Evolutionary conservation across 768 basidiomycete species (phyloP), one percentile per base, ranked within the genome.

Genomic region (Strobilomyces dryophilus): DNA sequence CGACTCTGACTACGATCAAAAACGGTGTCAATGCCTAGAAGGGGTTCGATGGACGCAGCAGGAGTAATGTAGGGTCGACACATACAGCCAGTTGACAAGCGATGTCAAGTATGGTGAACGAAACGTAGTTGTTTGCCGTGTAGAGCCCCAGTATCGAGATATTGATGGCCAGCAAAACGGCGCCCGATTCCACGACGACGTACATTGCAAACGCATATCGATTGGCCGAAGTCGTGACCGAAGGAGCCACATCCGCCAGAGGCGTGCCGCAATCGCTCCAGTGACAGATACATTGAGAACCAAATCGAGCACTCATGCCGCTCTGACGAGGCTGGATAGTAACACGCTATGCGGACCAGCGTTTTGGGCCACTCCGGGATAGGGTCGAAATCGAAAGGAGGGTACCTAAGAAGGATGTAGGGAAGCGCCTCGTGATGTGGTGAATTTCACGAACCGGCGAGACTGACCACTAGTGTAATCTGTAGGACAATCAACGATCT

Each of bases 1-100:
- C 53, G 1, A 42, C 53, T 5, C 29, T 48, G 6, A 41, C 48
- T 24, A 50, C 10, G 44, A 50, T 54, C 37, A 51, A 40, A 9
- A 54, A 24, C 14, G 43, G 44, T 1, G n/a, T 20, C 32, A 47
- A 7, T 15, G n/a, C 27, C 54, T 55, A 26, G 27, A 37, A 31
- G 11, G 4, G 3, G n/a, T 1, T 55, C 15, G 27, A 26, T 43
- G 12, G 6, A 5, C 12, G 24, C 11, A 26, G 41, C 9, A 3
- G 12, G 8, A n/a, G 26, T 15, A 27, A n/a, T 15, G 26, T 27
- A 14, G 4, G 6, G 15, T 43, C 15, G 26, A 27, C 17, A 43
- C 42, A n/a, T 27, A 43, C 42, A 17, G 20, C 26, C 44, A 45
- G 0, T 34, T 54, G 48, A 24, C 29, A 5, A 20, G 21, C 14